These are phyloP conservation scores for Trichothecium roseum DNA, from an alignment of 2,329 filamentous ascomycete genomes.

Conservation along the genomic window DNA sequence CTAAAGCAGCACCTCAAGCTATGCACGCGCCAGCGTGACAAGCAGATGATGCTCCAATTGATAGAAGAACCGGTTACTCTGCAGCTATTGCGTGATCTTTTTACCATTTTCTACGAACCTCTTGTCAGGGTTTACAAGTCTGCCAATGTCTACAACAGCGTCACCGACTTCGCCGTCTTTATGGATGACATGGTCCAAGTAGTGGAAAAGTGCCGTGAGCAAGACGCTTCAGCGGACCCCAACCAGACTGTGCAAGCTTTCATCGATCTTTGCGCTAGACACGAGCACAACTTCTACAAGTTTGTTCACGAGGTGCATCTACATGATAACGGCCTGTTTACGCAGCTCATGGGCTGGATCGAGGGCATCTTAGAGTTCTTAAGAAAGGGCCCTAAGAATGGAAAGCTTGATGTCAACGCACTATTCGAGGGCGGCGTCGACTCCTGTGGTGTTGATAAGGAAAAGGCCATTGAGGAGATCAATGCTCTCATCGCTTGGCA, in stretches of 20 bases:
- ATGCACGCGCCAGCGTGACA: slow-evolving; percentile 82
- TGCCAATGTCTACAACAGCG: slow-evolving; percentile 93
- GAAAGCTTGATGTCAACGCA: slow-evolving; percentile 88
- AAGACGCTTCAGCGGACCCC: slow-evolving; percentile 85
- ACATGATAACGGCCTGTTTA: slow-evolving; percentile 93
- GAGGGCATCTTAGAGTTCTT: slow-evolving; percentile 93
- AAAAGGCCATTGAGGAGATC: slow-evolving; percentile 68
- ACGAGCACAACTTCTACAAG: slow-evolving; percentile 97
- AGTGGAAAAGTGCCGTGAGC: slow-evolving; percentile 54
- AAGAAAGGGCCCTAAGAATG: slow-evolving; percentile 72
- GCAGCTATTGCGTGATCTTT: slow-evolving; percentile 90
- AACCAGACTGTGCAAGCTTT: slow-evolving; percentile 98
- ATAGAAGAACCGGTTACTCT: slow-evolving; percentile 96
- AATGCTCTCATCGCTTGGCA: slow-evolving; percentile 87
- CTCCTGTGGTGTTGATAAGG: slow-evolving; percentile 56
- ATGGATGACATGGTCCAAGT: slow-evolving; percentile 87
- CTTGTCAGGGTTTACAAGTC: slow-evolving; percentile 97
- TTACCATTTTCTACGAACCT: slow-evolving; percentile 98
- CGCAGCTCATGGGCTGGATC: slow-evolving; percentile 93
- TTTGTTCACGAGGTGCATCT: slow-evolving; percentile 97
- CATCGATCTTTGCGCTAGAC: slow-evolving; percentile 89
- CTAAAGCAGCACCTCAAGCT: slow-evolving; percentile 92
- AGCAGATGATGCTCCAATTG: slow-evolving; percentile 91
- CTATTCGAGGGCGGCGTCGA: slow-evolving; percentile 74
- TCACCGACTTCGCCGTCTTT: slow-evolving; percentile 91